Percentiles rank a stretch among this genome's conserved stretches.
Evolutionary conservation across 306 rosid species (phyloP).

Genomic region (Echinosophora koreensis): DNA sequence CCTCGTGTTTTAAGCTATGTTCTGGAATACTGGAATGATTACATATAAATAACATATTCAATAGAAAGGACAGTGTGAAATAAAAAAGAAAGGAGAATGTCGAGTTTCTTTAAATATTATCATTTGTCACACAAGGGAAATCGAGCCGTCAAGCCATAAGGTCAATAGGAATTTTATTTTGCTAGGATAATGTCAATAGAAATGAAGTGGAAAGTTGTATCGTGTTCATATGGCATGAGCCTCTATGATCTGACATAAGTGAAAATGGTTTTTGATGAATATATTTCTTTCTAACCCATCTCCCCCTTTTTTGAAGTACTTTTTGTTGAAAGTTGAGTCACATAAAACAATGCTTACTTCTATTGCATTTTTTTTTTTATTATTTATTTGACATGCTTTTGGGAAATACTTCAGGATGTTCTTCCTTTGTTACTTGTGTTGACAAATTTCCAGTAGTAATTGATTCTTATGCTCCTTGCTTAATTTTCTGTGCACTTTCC

Average conservation of each 20-base stretch:
- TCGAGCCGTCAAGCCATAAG: neutral
- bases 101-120: constrained; percentile 20
- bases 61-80: neutral
- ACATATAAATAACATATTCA: neutral
- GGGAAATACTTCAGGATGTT: constrained; percentile 6
- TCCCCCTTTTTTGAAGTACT: neutral
- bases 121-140: neutral
- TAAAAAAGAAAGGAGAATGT: constrained; percentile 7
- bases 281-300: neutral
- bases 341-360: constrained; percentile 17
- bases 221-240: constrained; percentile 13
- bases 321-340: constrained; percentile 17
- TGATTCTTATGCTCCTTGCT: constrained; percentile 23
- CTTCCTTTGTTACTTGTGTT: neutral
- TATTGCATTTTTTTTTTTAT: too few relatives aligned
- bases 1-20: neutral
- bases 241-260: constrained; percentile 5
- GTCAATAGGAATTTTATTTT: too few relatives aligned
- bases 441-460: constrained; percentile 18
- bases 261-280: neutral
- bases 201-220: neutral
- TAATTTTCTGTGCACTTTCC: constrained; percentile 39
- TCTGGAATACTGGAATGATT: neutral
- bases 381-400: neutral
- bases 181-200: neutral